Conservation (phyloP, 2,329 filamentous ascomycete species). For the Colletotrichum sidae region DNA sequence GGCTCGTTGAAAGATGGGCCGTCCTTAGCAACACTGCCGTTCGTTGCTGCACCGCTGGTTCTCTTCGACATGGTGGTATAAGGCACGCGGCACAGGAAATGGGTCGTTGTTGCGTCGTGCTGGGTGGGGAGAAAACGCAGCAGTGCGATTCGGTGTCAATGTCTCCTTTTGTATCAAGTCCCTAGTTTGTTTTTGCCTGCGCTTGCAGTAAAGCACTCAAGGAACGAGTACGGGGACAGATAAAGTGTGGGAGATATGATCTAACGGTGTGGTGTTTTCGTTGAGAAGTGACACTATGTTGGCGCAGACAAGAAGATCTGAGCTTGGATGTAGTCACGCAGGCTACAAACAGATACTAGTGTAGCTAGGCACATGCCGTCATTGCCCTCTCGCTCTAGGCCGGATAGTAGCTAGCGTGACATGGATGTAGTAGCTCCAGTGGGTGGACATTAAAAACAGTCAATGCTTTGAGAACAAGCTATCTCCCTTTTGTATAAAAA, state of each 20-base stretch:
- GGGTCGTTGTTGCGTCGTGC: background rate
- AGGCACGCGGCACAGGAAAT: background rate
- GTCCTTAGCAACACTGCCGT: slow-evolving; percentile 55
- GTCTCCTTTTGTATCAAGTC: too few relatives aligned
- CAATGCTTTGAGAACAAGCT: too few relatives aligned
- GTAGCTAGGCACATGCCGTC: slow-evolving; percentile 36
- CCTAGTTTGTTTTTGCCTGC: too few relatives aligned
- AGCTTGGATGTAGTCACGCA: slow-evolving; percentile 10
- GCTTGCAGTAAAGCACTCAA: too few relatives aligned
- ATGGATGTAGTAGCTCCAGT: too few relatives aligned
- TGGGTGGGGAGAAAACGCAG: background rate
- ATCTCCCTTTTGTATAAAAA: too few relatives aligned
- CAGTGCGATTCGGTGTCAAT: background rate
- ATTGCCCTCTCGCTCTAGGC: slow-evolving; percentile 34
- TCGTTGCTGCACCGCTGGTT: slow-evolving; percentile 60
- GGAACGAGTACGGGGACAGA: too few relatives aligned
- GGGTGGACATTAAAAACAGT: too few relatives aligned
- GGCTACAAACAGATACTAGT: slow-evolving; percentile 22
- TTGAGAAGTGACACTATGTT: too few relatives aligned
- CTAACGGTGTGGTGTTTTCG: too few relatives aligned
- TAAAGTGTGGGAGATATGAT: too few relatives aligned
- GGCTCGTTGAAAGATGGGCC: slow-evolving; percentile 43
- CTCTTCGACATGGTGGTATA: slow-evolving; percentile 70
- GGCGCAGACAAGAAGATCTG: background rate
- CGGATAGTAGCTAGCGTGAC: background rate